Percentiles rank a stretch among this genome's conserved stretches.
These are phyloP conservation scores for Epichloe bromicola DNA, from an alignment of 2,329 filamentous ascomycete genomes.

Conservation along the genomic window DNA sequence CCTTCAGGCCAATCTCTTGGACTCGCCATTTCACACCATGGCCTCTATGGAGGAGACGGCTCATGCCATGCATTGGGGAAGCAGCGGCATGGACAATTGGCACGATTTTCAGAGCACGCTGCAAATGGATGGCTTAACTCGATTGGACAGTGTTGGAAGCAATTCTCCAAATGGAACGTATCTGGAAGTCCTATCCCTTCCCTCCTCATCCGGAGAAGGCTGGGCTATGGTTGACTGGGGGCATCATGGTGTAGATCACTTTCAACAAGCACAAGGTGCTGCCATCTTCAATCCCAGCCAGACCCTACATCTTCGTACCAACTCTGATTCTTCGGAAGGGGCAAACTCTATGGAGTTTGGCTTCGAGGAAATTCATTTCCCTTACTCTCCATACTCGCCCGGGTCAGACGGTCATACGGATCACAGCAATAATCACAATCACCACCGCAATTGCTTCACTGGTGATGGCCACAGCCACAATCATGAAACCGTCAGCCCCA, in stretches of 20 bases:
- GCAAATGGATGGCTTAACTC: constrained; percentile 37
- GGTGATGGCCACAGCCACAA: constrained; percentile 37
- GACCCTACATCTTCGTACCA: constrained; percentile 75
- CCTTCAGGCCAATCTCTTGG: constrained; percentile 49
- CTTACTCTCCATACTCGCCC: constrained; percentile 71
- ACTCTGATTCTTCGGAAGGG: constrained; percentile 74
- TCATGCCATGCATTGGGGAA: constrained; percentile 46
- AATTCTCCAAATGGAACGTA: constrained; percentile 42
- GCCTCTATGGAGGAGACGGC: constrained; percentile 41
- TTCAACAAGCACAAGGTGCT: constrained; percentile 34
- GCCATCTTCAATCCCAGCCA: constrained; percentile 88
- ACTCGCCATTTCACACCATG: constrained; percentile 47
- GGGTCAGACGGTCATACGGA: constrained; percentile 50
- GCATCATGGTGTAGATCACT: constrained; percentile 54
- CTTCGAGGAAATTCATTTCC: constrained; percentile 69
- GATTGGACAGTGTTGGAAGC: constrained; percentile 30
- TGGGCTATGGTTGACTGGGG: constrained; percentile 74
- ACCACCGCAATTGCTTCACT: constrained; percentile 49
- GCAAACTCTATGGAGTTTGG: constrained; percentile 54
- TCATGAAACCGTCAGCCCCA: constrained; percentile 51
- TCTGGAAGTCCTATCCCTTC: constrained; percentile 73
- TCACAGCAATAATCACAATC: constrained; percentile 12
- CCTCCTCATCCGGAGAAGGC: constrained; percentile 70
- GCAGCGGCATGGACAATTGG: constrained; percentile 56
- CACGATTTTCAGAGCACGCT: constrained; percentile 58